phyloP scores from a whole-genome alignment of 2,329 filamentous ascomycete species.

The Trichoderma atroviride region DNA sequence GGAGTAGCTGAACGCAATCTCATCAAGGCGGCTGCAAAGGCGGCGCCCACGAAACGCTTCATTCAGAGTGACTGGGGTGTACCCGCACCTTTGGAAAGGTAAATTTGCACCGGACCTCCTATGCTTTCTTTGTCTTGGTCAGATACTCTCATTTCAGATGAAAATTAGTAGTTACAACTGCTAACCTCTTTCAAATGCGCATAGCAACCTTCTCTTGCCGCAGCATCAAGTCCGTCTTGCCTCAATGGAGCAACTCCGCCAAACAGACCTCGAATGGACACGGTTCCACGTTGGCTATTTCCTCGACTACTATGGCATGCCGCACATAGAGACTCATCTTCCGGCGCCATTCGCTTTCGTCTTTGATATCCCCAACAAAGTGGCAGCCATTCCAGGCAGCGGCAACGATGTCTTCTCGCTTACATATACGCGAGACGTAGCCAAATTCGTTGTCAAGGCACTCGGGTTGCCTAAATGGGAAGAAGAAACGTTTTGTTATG shows the following conservation, averaged over 20 bases:
- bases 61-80: background rate
- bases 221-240: background rate
- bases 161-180: background rate
- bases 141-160: no score
- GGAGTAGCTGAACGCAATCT: background rate
- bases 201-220: background rate
- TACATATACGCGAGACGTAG: background rate
- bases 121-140: background rate
- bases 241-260: background rate
- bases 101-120: background rate
- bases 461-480: background rate
- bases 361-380: background rate
- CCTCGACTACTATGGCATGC: conserved; percentile 12
- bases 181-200: background rate
- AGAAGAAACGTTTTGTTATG: background rate
- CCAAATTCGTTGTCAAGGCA: background rate
- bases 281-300: background rate
- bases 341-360: background rate
- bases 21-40: background rate
- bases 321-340: conserved; percentile 7
- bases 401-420: background rate
- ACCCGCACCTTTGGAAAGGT: background rate
- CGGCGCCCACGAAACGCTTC: background rate
- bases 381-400: background rate
- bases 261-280: conserved; percentile 7